These are phyloP conservation scores for Takakia lepidozioides DNA, from an alignment of 225 moss, liverwort and hornwort species.

Conservation along the genomic window DNA sequence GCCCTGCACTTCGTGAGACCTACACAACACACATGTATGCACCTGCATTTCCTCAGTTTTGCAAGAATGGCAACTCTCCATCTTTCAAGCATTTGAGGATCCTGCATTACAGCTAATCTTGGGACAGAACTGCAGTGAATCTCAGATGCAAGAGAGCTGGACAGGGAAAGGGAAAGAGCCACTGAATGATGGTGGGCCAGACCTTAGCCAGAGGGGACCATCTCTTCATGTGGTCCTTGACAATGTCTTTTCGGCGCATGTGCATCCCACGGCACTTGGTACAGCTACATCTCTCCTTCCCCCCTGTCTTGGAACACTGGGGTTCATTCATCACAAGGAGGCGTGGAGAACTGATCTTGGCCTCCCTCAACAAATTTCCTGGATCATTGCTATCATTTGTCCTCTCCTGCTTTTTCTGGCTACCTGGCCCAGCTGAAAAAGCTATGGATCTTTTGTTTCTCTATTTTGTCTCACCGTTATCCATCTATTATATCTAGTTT, in stretches of 20 bases:
- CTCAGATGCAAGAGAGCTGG: background rate
- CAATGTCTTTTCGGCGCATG: slow-evolving; percentile 12
- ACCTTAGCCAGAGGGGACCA: slow-evolving; percentile 17
- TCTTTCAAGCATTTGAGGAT: background rate
- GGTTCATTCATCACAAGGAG: slow-evolving; percentile 7
- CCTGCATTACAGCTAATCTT: background rate
- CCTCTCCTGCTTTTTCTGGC: slow-evolving; percentile 15
- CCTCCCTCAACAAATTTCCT: slow-evolving; percentile 2
- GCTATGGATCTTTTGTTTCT: background rate
- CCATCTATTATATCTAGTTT: background rate
- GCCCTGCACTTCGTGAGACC: background rate
- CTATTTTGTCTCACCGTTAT: background rate
- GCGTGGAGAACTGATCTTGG: background rate
- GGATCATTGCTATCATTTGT: slow-evolving; percentile 9
- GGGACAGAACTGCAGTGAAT: background rate
- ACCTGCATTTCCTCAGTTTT: no score
- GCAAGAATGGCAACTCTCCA: no score
- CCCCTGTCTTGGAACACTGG: slow-evolving; percentile 2
- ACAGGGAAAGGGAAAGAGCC: no score
- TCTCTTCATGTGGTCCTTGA: slow-evolving; percentile 10
- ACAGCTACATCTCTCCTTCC: slow-evolving; percentile 17
- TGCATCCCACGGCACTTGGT: slow-evolving; percentile 18
- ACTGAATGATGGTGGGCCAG: background rate
- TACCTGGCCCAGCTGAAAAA: slow-evolving; percentile 28
- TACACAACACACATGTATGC: no score